Base-by-base conservation (phyloP, 768 basidiomycete genomes). In the Boletales sp. region DNA sequence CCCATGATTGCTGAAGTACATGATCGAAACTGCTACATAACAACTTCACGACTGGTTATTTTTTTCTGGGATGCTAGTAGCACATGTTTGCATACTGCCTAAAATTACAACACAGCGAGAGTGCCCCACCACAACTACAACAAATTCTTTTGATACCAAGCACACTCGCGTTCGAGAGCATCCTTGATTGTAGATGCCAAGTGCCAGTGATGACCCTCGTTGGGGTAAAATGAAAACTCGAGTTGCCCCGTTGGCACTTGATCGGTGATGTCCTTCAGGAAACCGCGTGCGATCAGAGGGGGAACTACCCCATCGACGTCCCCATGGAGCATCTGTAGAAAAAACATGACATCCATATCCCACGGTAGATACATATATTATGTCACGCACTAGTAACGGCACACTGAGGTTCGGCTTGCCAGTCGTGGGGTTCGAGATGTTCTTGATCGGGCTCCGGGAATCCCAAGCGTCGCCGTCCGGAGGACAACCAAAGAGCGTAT, bases 231-330 rank as follows among this genome's bases (percentile, higher is more conserved):
- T n/a, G 64, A 48, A 29, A 69, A 66, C 45, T 71, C 66, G 11
- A 70, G 62, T 18, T 52, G 35, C 5, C 39, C 55, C 2, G 29
- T 24, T 5, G 48, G 49, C 7, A 30, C 50, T 3, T 43, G 3
- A 6, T 47, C 10, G 4, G 34, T 21, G 10, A 53, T 45, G 3
- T 42, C 17, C 4, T 53, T 8, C 3, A 85, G 4, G 53, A 61
- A 54, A 5, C 18, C 3, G 18, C 32, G 41, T 1, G 86, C 77
- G 55, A 87, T 84, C 1, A 68, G 71, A 7, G 80, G 81, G 0
- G 84, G 86, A 0, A 90, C 88, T 18, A 86, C 82, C 37, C 63
- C 65, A 57, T 87, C 84, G 1, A 68, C 61, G 1, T 77, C 70
- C 9, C 86, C 86, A 64, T 88, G 85, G 10, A 87, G 62, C n/a